Base-by-base conservation (phyloP, 2,329 filamentous ascomycete genomes). In the Colletotrichum sp. region DNA sequence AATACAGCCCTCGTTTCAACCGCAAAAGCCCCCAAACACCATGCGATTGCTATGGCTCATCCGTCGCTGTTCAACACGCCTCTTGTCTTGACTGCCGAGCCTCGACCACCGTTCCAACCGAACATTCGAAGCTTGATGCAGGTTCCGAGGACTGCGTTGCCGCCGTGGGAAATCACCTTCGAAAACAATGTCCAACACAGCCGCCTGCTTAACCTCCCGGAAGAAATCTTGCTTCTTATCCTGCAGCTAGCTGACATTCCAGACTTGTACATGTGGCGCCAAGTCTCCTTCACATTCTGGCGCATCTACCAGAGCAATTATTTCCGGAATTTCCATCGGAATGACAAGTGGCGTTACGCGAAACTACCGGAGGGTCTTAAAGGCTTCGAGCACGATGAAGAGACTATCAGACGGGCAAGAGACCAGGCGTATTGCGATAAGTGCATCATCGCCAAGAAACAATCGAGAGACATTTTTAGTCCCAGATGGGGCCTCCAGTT, bases 221-320 rank as follows among this genome's bases (percentile, higher is more conserved):
- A 66, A 25, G 62, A 66, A 9, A 16, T 66, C 6, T 10, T 66
- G 16, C 62, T 66, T 18, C 36, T 30, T 7, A 66, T 52, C 16
- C 43, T 66, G 62, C 25, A 66, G 18, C 8, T 22, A 0, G 25
- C 25, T 2, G 16, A n/a, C 3, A 30, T 32, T 7, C 25, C 25
- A 16, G 39, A 66, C 18, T 27, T 48, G 16, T 66, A 28, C 62
- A 52, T 52, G 36, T 43, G 43, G 16, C 62, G 62, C 36, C 62
- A 66, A 22, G 62, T 32, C 13, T 52, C 36, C 0, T 66, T 66
- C 0, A 48, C 62, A 16, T 66, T 66, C 18, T 66, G 36, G 62
- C 36, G 62, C 27, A 28, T 66, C 16, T 66, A 52, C 27, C 22
- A 15, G 25, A 43, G 36, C 39, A 30, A 52, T 12, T 18, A 6